Conservation (phyloP, 768 basidiomycete genomes). For the Lentinula lateritia region DNA sequence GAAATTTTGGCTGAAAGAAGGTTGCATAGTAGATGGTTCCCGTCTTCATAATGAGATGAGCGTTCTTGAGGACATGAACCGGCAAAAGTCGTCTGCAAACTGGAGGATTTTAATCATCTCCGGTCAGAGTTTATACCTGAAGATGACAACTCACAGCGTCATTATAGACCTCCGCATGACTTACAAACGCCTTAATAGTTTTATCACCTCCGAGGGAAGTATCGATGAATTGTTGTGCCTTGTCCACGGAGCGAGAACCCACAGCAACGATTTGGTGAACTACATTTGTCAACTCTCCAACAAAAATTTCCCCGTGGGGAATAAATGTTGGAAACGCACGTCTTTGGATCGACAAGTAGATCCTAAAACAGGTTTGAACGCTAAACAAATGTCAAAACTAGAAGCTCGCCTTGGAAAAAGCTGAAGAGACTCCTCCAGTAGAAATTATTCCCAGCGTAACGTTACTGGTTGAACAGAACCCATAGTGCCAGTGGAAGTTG, state of each 20-base stretch:
- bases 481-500: background rate
- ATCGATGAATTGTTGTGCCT: conserved; percentile 66
- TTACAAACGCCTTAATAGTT: conserved; percentile 61
- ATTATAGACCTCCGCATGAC: conserved; percentile 68
- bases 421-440: conserved; percentile 65
- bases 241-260: conserved; percentile 67
- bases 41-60: too few species aligned
- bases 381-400: background rate
- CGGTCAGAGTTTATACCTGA: background rate
- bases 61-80: too few species aligned
- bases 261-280: conserved; percentile 67
- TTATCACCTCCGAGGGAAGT: conserved; percentile 42
- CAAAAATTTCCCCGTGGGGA: background rate
- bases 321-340: conserved; percentile 32
- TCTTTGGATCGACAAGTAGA: conserved; percentile 67
- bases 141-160: conserved; percentile 25
- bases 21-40: too few species aligned
- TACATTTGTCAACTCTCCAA: conserved; percentile 63
- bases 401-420: conserved; percentile 57
- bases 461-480: background rate
- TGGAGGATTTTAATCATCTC: conserved; percentile 13
- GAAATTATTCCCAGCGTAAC: conserved; percentile 83
- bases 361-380: conserved; percentile 36
- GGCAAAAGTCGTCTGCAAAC: conserved; percentile 77
- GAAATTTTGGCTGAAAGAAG: too few species aligned